Base-by-base conservation (phyloP, 208 protist species). In the Naegleria fowleri region DNA sequence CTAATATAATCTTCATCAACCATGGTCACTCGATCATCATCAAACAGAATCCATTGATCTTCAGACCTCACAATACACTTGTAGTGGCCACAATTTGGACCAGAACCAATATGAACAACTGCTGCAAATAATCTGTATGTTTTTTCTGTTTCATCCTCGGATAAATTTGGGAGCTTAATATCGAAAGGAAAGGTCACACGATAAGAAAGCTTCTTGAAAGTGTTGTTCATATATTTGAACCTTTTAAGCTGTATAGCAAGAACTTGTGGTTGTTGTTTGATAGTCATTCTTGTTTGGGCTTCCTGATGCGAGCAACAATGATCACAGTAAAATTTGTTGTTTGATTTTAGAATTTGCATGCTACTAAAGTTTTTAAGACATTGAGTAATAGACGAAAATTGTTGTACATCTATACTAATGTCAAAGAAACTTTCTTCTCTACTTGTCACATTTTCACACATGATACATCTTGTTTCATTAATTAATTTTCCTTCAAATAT, bases 201-300 rank as follows among this genome's bases (percentile, higher is more conserved):
- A 86, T 97, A 94, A 38, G 94, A 92, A 75, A 95, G 94, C 91
- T 98, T 98, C 86, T 91, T 94, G 91, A 96, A 96, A 48, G 13
- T 91, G 25, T 93, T 94, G 83, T 95, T 94, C 79, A 96, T 93
- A 93, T 97, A 98, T 48, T 96, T 96, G 93, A 98, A 98, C 15
- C 97, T 94, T 91, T 98, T 98, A 1, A 98, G 92, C 85, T 98
- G 97, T 40, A 98, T 93, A 15, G 97, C 91, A 22, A 98, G 93
- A 84, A 97, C 96, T 92, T 96, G 93, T 16, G 97, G 97, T 16
- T 96, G 93, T 86, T 94, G 94, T 93, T 97, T 94, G 67, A 98
- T 94, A 90, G 94, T 94, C 38, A 98, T 95, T 13, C 93, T 13
- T 38, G 92, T 92, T 79, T 92, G 94, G n/a, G 96, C 96, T 25